These are phyloP conservation scores for Daucus carota DNA, from an alignment of 129 eudicot genomes.

Conservation along the genomic window DNA sequence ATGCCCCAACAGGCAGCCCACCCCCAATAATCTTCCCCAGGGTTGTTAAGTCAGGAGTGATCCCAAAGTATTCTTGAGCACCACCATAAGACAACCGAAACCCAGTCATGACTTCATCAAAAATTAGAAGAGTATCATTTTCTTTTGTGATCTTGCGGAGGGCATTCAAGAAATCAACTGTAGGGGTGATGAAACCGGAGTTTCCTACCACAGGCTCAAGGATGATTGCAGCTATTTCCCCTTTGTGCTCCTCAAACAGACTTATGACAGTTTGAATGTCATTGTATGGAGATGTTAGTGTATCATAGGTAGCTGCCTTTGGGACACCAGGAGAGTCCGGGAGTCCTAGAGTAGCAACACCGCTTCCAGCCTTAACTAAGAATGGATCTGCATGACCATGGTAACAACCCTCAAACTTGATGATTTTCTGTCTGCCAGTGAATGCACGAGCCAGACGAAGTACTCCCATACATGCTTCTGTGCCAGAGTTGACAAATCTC, in stretches of 20 bases:
- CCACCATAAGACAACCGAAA: conserved; percentile 85
- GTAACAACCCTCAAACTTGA: conserved; percentile 88
- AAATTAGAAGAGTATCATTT: conserved; percentile 54
- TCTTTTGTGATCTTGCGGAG: conserved; percentile 54
- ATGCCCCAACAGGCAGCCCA: conserved; percentile 89
- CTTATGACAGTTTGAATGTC: conserved; percentile 42
- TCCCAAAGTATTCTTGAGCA: conserved; percentile 72
- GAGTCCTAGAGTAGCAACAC: conserved; percentile 89
- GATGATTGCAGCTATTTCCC: conserved; percentile 79
- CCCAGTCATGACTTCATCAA: conserved; percentile 92
- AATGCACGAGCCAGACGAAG: conserved; percentile 88
- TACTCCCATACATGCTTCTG: conserved; percentile 97
- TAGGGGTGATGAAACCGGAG: conserved; percentile 79
- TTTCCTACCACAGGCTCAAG: conserved; percentile 93
- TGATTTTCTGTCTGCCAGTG: conserved; percentile 54
- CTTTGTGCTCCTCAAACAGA: conserved; percentile 56
- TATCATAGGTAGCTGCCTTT: conserved; percentile 49
- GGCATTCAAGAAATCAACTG: conserved; percentile 50
- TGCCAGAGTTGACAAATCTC: conserved; percentile 86
- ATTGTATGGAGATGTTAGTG: conserved; percentile 78
- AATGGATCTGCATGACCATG: conserved; percentile 93
- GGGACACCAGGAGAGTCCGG: conserved; percentile 97
- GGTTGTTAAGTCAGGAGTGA: conserved; percentile 75
- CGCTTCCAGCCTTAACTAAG: conserved; percentile 90
- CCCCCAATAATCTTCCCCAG: conserved; percentile 82